Evolutionary conservation across 2,329 filamentous ascomycete genomes (phyloP).

Genomic region (Arthrocladium fulminans): DNA sequence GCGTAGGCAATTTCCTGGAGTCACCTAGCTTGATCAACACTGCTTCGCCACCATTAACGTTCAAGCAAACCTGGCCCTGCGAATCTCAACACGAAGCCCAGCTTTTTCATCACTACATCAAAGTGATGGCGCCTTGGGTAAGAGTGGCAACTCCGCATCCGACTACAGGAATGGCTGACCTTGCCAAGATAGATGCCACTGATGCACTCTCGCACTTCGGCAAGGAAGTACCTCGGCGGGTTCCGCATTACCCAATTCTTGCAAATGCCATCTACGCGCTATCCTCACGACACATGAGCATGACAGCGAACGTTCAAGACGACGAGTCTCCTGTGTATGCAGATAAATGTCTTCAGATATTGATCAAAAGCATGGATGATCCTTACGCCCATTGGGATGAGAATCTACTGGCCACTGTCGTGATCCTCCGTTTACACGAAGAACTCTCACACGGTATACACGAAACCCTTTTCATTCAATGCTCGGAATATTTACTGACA

Average conservation of each 20-base stretch:
- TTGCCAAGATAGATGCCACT: conserved; percentile 28
- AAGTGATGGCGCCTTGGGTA: conserved; percentile 29
- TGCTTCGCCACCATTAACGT: conserved; percentile 7
- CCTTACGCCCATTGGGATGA: conserved; percentile 38
- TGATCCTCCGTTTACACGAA: conserved; percentile 43
- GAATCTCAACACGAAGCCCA: conserved; percentile 26
- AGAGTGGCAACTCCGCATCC: background rate
- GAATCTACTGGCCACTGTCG: conserved; percentile 41
- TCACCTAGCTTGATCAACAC: conserved; percentile 4
- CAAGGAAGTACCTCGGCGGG: conserved; percentile 39
- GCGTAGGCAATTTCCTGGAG: background rate
- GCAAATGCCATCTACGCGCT: conserved; percentile 41
- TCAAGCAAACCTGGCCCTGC: conserved; percentile 12
- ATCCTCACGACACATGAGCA: conserved; percentile 37
- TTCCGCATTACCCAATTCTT: conserved; percentile 40
- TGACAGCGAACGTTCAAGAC: conserved; percentile 32
- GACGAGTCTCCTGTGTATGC: conserved; percentile 39
- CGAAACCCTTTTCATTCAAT: background rate
- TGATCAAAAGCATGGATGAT: conserved; percentile 38
- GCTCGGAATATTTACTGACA: background rate
- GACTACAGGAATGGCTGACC: conserved; percentile 5
- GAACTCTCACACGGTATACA: conserved; percentile 27
- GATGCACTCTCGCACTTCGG: conserved; percentile 34
- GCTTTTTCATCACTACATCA: conserved; percentile 29
- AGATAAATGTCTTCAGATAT: conserved; percentile 38